Percentiles rank a stretch among this genome's conserved stretches.
phyloP scores from a whole-genome alignment of 225 moss, liverwort and hornwort genomes.

The Neckera pumila region DNA sequence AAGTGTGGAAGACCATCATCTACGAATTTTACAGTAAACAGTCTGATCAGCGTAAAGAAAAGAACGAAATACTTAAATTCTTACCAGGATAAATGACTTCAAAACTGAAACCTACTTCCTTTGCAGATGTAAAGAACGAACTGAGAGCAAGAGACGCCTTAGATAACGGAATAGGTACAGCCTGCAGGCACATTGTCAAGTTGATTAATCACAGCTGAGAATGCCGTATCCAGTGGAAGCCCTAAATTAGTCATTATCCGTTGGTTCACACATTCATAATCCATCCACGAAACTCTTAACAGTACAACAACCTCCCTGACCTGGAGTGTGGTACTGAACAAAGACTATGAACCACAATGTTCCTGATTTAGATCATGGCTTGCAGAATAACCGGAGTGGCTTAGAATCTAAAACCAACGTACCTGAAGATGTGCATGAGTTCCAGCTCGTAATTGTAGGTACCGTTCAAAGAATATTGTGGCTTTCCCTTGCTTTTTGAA shows the following conservation, averaged over 20 bases:
- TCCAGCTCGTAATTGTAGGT: constrained; percentile 80
- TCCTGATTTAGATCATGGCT: background rate
- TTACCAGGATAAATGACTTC: constrained; percentile 25
- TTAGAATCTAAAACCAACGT: background rate
- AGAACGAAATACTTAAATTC: background rate
- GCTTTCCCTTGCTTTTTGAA: constrained; percentile 70
- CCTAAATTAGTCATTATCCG: background rate
- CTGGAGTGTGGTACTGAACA: background rate
- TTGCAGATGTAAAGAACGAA: constrained; percentile 69
- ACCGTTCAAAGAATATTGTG: constrained; percentile 81
- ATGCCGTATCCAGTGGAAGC: background rate
- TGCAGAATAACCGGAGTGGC: background rate
- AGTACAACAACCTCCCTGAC: background rate
- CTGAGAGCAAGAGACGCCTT: constrained; percentile 57
- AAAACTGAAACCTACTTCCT: constrained; percentile 67
- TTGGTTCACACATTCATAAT: background rate
- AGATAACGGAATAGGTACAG: constrained; percentile 68
- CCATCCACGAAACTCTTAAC: background rate
- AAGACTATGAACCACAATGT: constrained; percentile 3
- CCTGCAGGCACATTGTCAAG: constrained; percentile 25
- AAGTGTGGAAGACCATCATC: background rate
- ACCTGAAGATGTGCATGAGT: constrained; percentile 99
- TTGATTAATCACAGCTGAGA: background rate
- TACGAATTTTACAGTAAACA: background rate
- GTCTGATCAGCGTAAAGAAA: background rate